Evolutionary conservation across 768 basidiomycete genomes (phyloP).

Genomic region (Rhodotorula toruloides): DNA sequence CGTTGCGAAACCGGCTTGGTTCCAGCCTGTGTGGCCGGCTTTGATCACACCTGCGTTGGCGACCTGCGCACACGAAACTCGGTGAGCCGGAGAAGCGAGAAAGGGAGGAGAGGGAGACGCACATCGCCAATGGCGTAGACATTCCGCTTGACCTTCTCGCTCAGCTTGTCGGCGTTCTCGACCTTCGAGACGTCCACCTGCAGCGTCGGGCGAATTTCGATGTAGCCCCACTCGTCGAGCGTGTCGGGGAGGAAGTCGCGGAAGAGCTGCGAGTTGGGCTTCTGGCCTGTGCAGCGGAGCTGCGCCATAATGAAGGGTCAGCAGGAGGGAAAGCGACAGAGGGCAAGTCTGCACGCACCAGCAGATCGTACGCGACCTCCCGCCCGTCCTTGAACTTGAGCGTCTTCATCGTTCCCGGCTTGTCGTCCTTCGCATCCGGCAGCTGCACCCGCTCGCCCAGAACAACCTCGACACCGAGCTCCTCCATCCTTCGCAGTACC

Average conservation of each 20-base stretch:
- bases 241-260: slow-evolving; percentile 27
- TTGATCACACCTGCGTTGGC: slow-evolving; percentile 41
- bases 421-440: slow-evolving; percentile 11
- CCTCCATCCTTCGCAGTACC: slow-evolving; percentile 33
- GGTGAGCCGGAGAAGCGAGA: background rate
- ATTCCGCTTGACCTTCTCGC: slow-evolving; percentile 25
- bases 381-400: slow-evolving; percentile 2
- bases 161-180: slow-evolving; percentile 5
- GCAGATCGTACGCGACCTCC: slow-evolving; percentile 30
- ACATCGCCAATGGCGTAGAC: slow-evolving; percentile 42
- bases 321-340: background rate
- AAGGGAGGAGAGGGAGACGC: background rate
- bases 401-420: slow-evolving; percentile 12
- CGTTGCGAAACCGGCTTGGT: slow-evolving; percentile 37
- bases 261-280: slow-evolving; percentile 41
- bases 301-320: background rate
- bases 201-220: slow-evolving; percentile 37
- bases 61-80: background rate
- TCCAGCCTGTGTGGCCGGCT: slow-evolving; percentile 43
- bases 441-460: slow-evolving; percentile 39
- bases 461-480: slow-evolving; percentile 40
- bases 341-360: slow-evolving; percentile 2
- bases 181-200: slow-evolving; percentile 27
- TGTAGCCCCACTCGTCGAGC: slow-evolving; percentile 33
- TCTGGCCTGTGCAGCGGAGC: slow-evolving; percentile 43